Conservation (phyloP, 2,329 filamentous ascomycete species). For the Zymoseptoria crescenta region DNA sequence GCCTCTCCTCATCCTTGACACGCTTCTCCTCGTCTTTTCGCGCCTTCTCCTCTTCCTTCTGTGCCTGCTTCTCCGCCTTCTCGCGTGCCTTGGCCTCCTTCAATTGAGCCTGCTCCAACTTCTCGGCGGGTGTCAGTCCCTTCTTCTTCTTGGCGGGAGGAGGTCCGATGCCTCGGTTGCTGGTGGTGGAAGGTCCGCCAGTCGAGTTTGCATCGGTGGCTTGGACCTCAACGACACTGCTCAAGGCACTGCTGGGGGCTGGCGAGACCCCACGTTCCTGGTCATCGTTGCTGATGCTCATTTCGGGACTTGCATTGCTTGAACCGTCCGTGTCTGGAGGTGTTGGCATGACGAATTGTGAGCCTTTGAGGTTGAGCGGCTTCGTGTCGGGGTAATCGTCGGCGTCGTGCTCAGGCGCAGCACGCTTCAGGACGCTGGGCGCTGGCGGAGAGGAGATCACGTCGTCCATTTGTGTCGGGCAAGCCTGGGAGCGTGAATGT, state of each 20-base stretch:
- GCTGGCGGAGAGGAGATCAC: constrained; percentile 23
- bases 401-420: constrained; percentile 18
- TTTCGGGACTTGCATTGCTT: constrained; percentile 23
- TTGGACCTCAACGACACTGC: constrained; percentile 23
- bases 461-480: constrained; percentile 21
- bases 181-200: background rate
- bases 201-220: constrained; percentile 5
- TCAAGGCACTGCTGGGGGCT: constrained; percentile 26
- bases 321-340: constrained; percentile 28
- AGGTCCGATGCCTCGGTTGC: constrained; percentile 6
- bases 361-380: constrained; percentile 28
- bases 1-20: constrained; percentile 34
- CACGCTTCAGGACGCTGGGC: constrained; percentile 21
- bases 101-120: constrained; percentile 25
- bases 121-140: constrained; percentile 38
- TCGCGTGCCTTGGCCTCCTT: constrained; percentile 25
- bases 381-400: constrained; percentile 15
- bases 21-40: constrained; percentile 28
- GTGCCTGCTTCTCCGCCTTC: constrained; percentile 23
- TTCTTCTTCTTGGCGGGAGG: constrained; percentile 37
- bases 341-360: constrained; percentile 29
- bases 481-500: background rate
- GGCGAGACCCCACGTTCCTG: constrained; percentile 23
- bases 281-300: constrained; percentile 10
- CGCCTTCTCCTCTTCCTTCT: constrained; percentile 26